These are phyloP conservation scores for Salinomyces thailandicus DNA, from an alignment of 2,329 filamentous ascomycete species.

Conservation along the genomic window DNA sequence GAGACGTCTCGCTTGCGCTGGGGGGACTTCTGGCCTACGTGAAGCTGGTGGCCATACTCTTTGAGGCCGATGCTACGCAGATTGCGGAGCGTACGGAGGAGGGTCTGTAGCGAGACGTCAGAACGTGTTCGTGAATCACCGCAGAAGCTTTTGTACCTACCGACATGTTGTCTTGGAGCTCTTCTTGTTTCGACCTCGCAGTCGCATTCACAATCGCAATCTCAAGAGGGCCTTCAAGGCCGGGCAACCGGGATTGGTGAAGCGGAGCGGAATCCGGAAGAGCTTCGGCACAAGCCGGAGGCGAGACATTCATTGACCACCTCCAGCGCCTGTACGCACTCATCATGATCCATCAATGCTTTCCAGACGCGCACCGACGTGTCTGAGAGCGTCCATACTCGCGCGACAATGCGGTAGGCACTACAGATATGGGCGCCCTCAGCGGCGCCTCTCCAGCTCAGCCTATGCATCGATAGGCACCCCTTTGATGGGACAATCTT, in stretches of 20 bases:
- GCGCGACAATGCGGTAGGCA: neutral
- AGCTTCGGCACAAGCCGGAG: too few relatives aligned
- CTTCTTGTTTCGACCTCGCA: too few relatives aligned
- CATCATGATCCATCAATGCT: slow-evolving; percentile 19
- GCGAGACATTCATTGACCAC: slow-evolving; percentile 1
- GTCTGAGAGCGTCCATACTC: slow-evolving; percentile 14
- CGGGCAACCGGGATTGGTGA: too few relatives aligned
- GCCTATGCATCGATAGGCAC: slow-evolving; percentile 10
- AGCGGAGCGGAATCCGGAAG: too few relatives aligned
- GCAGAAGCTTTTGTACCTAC: too few relatives aligned
- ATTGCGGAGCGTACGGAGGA: slow-evolving; percentile 76
- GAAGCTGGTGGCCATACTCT: slow-evolving; percentile 88
- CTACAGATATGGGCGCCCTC: slow-evolving; percentile 10
- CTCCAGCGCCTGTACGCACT: slow-evolving; percentile 2
- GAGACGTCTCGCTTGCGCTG: slow-evolving; percentile 1
- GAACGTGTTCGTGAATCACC: too few relatives aligned
- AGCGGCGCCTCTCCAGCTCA: slow-evolving; percentile 16
- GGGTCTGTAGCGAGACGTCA: too few relatives aligned
- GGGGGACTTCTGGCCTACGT: slow-evolving; percentile 54
- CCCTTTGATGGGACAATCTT: slow-evolving; percentile 11
- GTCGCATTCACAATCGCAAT: too few relatives aligned
- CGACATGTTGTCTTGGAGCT: slow-evolving; percentile 67
- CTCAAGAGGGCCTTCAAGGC: too few relatives aligned
- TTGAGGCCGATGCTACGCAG: slow-evolving; percentile 79
- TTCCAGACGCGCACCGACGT: slow-evolving; percentile 16